phyloP scores from a whole-genome alignment of 345 rosid species.

The Turnera subulata region DNA sequence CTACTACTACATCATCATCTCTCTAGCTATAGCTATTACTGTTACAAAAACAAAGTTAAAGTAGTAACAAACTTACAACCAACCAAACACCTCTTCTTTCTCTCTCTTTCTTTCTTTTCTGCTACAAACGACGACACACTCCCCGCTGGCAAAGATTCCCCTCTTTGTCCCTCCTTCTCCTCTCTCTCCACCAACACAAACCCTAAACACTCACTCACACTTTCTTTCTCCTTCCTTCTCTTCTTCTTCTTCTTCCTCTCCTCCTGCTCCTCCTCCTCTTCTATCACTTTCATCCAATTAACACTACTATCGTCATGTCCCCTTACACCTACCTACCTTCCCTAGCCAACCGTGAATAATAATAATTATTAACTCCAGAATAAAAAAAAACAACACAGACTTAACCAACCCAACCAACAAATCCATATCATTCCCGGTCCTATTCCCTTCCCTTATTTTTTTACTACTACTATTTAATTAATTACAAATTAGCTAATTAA shows the following conservation, averaged over 20 bases:
- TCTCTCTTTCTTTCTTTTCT: slow-evolving; percentile 11
- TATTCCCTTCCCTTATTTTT: neutral
- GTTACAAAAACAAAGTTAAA: neutral
- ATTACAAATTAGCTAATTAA: too few species aligned
- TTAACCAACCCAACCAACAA: neutral
- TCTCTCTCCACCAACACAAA: neutral
- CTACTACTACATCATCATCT: neutral
- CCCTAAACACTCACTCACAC: too few species aligned
- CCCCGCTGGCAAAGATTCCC: slow-evolving; percentile 78
- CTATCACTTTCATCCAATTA: slow-evolving; percentile 10
- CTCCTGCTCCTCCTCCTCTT: neutral
- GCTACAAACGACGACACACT: slow-evolving; percentile 52
- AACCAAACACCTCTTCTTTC: slow-evolving; percentile 4
- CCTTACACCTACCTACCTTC: slow-evolving; percentile 24
- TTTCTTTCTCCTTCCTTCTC: neutral
- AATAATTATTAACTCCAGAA: too few species aligned
- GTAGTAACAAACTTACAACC: too few species aligned
- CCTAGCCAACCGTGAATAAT: too few species aligned
- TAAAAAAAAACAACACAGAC: too few species aligned
- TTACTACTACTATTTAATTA: neutral
- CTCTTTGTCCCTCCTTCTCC: slow-evolving; percentile 10
- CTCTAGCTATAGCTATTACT: neutral
- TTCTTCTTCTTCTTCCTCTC: neutral
- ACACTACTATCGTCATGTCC: slow-evolving; percentile 17
- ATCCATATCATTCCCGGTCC: neutral